phyloP scores from a whole-genome alignment of 2,329 filamentous ascomycete genomes.

The Colletotrichum cuscutae region DNA sequence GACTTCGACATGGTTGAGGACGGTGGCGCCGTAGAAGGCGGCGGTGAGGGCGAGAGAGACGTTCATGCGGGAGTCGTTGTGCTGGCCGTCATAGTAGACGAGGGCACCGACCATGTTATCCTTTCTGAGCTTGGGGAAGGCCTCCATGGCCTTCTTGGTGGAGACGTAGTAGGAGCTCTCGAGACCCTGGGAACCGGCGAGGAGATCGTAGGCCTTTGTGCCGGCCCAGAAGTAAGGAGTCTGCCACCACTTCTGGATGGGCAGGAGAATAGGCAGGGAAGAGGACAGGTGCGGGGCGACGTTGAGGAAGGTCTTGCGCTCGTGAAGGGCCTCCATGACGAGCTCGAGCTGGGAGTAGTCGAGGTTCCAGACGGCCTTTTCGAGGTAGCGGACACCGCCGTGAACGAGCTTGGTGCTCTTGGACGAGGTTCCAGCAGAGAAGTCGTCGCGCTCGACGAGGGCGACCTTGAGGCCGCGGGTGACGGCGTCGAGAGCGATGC shows the following conservation, averaged over 20 bases:
- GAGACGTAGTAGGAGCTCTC: slow-evolving; percentile 86
- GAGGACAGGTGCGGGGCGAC: slow-evolving; percentile 84
- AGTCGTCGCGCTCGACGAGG: slow-evolving; percentile 85
- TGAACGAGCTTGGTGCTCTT: slow-evolving; percentile 91
- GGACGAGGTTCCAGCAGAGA: slow-evolving; percentile 83
- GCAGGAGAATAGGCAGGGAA: slow-evolving; percentile 87
- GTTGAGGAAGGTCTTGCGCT: slow-evolving; percentile 85
- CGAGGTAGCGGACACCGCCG: slow-evolving; percentile 84
- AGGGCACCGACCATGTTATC: slow-evolving; percentile 80
- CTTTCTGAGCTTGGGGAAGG: slow-evolving; percentile 82
- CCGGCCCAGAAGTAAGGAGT: slow-evolving; percentile 78
- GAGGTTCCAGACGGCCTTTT: slow-evolving; percentile 87
- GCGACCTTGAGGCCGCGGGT: slow-evolving; percentile 84
- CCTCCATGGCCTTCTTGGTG: slow-evolving; percentile 79
- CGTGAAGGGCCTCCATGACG: slow-evolving; percentile 83
- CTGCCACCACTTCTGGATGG: slow-evolving; percentile 85
- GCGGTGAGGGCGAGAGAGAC: slow-evolving; percentile 84
- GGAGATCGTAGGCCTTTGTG: slow-evolving; percentile 82
- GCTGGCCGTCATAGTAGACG: slow-evolving; percentile 88
- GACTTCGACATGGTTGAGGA: slow-evolving; percentile 85
- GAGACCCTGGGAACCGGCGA: slow-evolving; percentile 84
- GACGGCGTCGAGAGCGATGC: slow-evolving; percentile 83
- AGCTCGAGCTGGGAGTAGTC: slow-evolving; percentile 86
- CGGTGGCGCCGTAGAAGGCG: slow-evolving; percentile 80
- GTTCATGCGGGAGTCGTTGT: slow-evolving; percentile 91